Percentiles rank a stretch among this genome's conserved stretches.
These are phyloP conservation scores for Globisporangium rhizosaccharum DNA, from an alignment of 352 stramenopile genomes.

Conservation along the genomic window DNA sequence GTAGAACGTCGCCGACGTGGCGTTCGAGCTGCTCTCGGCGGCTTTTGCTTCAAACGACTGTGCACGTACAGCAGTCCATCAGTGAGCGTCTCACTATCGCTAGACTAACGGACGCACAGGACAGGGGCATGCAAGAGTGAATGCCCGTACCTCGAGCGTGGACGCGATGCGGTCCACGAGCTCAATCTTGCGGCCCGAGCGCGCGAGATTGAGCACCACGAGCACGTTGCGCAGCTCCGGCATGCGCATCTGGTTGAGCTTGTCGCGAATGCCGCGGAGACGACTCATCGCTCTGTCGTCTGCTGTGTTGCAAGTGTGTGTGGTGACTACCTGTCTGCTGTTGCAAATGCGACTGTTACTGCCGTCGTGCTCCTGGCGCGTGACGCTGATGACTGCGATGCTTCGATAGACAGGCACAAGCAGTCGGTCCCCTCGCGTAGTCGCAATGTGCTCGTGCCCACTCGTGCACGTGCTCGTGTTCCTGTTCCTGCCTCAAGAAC, in stretches of 20 bases:
- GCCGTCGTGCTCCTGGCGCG: no score
- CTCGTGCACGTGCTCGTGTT: not conserved
- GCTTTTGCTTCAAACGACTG: constrained; percentile 51
- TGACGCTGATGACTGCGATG: no score
- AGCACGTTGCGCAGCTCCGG: constrained; percentile 74
- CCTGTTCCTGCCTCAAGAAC: no score
- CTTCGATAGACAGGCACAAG: no score
- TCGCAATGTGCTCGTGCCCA: not conserved
- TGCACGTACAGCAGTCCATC: not conserved
- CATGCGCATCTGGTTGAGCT: constrained; percentile 57
- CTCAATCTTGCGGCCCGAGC: constrained; percentile 71
- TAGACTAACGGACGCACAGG: not conserved
- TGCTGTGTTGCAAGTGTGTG: constrained; percentile 11
- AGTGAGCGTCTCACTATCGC: no score
- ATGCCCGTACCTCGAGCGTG: constrained; percentile 43
- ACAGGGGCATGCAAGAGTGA: not conserved
- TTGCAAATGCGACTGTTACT: no score
- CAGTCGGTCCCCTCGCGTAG: no score
- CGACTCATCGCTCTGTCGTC: constrained; percentile 14
- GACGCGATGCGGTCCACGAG: constrained; percentile 69
- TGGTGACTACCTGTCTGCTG: constrained; percentile 2
- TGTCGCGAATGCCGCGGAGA: constrained; percentile 38
- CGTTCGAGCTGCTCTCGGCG: constrained; percentile 31
- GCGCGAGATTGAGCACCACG: constrained; percentile 57
- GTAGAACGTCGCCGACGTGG: constrained; percentile 50